Base-by-base conservation (phyloP, 2,329 filamentous ascomycete species). In the Talaromyces sp. region DNA sequence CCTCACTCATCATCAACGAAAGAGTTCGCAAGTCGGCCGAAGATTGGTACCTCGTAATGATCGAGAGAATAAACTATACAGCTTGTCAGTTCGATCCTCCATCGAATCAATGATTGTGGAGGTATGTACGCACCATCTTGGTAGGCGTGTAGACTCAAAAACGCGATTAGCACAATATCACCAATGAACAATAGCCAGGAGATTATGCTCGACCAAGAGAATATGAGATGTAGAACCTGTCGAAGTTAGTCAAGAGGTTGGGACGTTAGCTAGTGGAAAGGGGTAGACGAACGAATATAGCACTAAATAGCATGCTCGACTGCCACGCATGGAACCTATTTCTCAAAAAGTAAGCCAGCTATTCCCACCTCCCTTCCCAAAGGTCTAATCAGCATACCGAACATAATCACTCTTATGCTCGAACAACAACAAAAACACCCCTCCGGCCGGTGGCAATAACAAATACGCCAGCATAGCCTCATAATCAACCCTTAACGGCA, bases 381-480 rank as follows among this genome's bases (percentile, higher is more conserved):
- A 4, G 11, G n/a, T 22, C 11, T 11, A 4, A 15, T 52, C 11
- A 25, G 71, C 76, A 75, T 79, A 94, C 91, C 95, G 86, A 65
- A 99, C 95, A 78, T 97, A 99, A 80, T 99, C 95, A 74, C 93
- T 97, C 82, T 97, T 95, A 74, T 93, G 88, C 84, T 99, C 95
- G 68, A 94, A 76, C 52, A 98, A 86, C 70, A 99, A 79, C 71
- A 99, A 79, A 69, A 97, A 77, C 31, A 97, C 91, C 3, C 90
- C 91, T 2, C 94, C 95, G 0, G 93, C 84, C 1, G 95, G 95
- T 68, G 95, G 95, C 15, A 96, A 80, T 59, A 90, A 82, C 67
- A 97, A 75, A 77, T 99, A 99, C 61, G 95, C 94, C 73, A 97
- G 80, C 75, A 90, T 91, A 6, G 95, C 94, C 82, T 98, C 94